phyloP scores from a whole-genome alignment of 179 eudicot genomes.

The Spinacia oleracea region DNA sequence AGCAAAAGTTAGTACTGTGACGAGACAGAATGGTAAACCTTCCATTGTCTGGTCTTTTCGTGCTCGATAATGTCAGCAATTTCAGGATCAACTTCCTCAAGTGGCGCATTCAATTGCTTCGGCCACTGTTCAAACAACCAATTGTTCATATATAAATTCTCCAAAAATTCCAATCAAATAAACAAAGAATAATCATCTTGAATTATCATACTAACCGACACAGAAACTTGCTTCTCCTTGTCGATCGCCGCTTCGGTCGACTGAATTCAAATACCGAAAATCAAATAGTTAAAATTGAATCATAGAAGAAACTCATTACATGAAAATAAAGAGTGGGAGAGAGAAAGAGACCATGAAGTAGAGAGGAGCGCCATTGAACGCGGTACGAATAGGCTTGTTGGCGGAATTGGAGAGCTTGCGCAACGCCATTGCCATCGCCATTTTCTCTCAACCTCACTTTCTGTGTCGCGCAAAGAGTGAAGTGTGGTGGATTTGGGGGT shows the following conservation, averaged over 20 bases:
- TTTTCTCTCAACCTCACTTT: constrained; percentile 21
- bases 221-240: constrained; percentile 61
- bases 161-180: not conserved
- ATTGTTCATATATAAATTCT: not conserved
- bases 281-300: not conserved
- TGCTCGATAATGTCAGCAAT: constrained; percentile 89
- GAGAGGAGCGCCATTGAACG: constrained; percentile 48
- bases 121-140: constrained; percentile 57
- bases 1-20: not conserved
- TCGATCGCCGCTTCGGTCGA: constrained; percentile 72
- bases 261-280: constrained; percentile 26
- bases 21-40: constrained; percentile 40
- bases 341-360: constrained; percentile 50
- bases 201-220: constrained; percentile 37
- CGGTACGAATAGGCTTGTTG: constrained; percentile 52
- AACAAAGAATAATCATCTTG: not conserved
- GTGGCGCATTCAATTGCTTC: constrained; percentile 82
- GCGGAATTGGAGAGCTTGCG: constrained; percentile 67
- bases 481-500: constrained; percentile 22
- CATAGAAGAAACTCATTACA: not conserved
- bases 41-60: constrained; percentile 95
- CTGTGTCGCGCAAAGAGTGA: not conserved
- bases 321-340: not conserved
- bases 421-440: constrained; percentile 85
- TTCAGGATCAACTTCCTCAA: constrained; percentile 83